Evolutionary conservation across 2,329 filamentous ascomycete species (phyloP).

Genomic region (Zasmidium cellare): DNA sequence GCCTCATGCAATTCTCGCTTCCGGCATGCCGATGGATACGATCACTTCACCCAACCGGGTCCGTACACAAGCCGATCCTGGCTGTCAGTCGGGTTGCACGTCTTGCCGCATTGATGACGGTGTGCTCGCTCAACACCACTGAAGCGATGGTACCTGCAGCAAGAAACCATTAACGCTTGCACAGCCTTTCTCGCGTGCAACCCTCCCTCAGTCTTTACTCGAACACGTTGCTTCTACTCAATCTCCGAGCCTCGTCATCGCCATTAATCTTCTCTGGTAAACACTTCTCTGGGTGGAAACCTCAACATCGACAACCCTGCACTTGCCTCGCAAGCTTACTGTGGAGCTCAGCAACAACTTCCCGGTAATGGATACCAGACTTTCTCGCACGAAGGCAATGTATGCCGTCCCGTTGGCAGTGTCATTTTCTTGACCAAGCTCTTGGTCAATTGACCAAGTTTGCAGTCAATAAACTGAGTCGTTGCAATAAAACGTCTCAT

Average conservation of each 20-base stretch:
- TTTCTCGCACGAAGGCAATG: background rate
- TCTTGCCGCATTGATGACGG: background rate
- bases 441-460: background rate
- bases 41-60: background rate
- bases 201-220: background rate
- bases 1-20: background rate
- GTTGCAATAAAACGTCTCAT: too few relatives aligned
- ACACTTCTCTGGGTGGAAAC: background rate
- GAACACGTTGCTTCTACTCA: background rate
- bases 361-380: background rate
- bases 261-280: background rate
- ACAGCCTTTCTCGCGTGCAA: background rate
- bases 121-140: too few relatives aligned
- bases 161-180: background rate
- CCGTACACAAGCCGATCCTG: background rate
- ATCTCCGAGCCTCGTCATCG: background rate
- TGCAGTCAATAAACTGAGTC: background rate
- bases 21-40: background rate
- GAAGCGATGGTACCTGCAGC: constrained; percentile 4
- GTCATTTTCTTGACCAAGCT: background rate
- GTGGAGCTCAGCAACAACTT: background rate
- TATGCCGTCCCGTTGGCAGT: background rate
- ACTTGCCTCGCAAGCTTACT: background rate
- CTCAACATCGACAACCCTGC: background rate
- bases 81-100: background rate